Base-by-base conservation (phyloP, 2,329 filamentous ascomycete species). In the Akanthomyces muscarius region DNA sequence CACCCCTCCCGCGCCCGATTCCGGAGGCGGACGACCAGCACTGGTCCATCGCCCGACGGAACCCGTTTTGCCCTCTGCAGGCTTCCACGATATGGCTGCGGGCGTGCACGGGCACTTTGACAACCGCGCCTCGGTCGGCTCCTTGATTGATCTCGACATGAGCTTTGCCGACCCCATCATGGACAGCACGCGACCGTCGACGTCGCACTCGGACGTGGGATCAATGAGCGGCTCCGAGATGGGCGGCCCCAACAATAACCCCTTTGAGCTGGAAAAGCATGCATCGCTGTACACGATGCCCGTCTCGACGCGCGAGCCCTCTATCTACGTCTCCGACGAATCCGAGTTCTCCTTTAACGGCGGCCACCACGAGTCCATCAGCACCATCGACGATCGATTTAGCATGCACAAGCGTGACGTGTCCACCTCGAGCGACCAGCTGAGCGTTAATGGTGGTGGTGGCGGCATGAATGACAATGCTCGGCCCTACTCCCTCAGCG, bases 251-350 rank as follows among this genome's bases (percentile, higher is more conserved):
- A 85, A 23, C 52, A 44, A 85, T 67, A 85, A 85, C 67, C 84
- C 86, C 0, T 88, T 88, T 63, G 84, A 87, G 61, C 77, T 88
- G 4, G 86, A 89, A 70, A 81, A 82, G n/a, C 85, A 87, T 67
- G 77, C 83, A 1, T 86, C 84, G 1, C 73, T 86, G 1, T 85
- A 86, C 65, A 76, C 75, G 14, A 69, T 72, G 67, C 72, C 77
- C 5, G 69, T 73, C 4, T 71, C 59, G 23, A 77, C 75, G 56
- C 77, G 84, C 42, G 83, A 86, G 66, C 83, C 83, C 0, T 85
- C 83, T 4, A 85, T 87, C 53, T 87, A 87, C 68, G 81, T 87
- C 11, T 83, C 83, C 1, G 85, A 87, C 65, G 83, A 86, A 64
- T 83, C 81, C 8, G 78, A 82, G 30, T 82, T 79, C 64, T 77